Evolutionary conservation across 2,329 filamentous ascomycete species (phyloP).

Genomic region (Cryphonectria nitschkei): DNA sequence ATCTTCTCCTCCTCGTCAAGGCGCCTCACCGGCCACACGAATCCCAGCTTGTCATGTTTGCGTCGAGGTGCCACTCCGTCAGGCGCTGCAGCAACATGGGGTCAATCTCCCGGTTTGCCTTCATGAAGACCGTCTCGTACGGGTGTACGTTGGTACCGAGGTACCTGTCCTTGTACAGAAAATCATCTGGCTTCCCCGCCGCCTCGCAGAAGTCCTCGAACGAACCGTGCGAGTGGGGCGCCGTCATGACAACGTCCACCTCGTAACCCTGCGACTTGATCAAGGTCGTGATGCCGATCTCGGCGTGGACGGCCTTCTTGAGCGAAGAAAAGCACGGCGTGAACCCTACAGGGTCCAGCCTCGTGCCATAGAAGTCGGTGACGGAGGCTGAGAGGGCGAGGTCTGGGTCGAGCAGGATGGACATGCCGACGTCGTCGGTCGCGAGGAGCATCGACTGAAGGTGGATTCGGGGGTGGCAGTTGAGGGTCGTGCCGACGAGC

Average conservation of each 20-base stretch:
- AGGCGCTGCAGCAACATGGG: slow-evolving; percentile 35
- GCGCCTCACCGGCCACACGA: slow-evolving; percentile 26
- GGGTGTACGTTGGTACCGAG: slow-evolving; percentile 42
- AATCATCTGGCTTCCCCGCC: slow-evolving; percentile 31
- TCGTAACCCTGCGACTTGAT: slow-evolving; percentile 37
- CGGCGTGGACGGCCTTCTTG: slow-evolving; percentile 34
- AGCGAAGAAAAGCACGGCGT: slow-evolving; percentile 35
- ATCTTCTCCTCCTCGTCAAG: not conserved
- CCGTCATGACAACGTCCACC: slow-evolving; percentile 38
- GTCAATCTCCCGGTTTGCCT: slow-evolving; percentile 40
- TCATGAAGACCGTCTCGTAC: slow-evolving; percentile 44
- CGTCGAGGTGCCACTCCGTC: slow-evolving; percentile 38
- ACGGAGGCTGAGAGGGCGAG: slow-evolving; percentile 30
- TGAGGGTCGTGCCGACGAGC: slow-evolving; percentile 42
- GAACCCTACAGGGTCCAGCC: slow-evolving; percentile 33
- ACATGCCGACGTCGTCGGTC: slow-evolving; percentile 40
- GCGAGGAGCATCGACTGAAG: slow-evolving; percentile 42
- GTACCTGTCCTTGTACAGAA: slow-evolving; percentile 35
- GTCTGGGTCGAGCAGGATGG: slow-evolving; percentile 37
- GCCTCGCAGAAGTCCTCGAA: slow-evolving; percentile 25
- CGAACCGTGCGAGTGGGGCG: slow-evolving; percentile 32
- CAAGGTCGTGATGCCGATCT: slow-evolving; percentile 35
- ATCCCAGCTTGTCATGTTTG: slow-evolving; percentile 35
- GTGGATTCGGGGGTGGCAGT: slow-evolving; percentile 38
- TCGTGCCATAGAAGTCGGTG: slow-evolving; percentile 31